Evolutionary conservation across 805 yeast species (phyloP).

Genomic region (Candida lessepsii): DNA sequence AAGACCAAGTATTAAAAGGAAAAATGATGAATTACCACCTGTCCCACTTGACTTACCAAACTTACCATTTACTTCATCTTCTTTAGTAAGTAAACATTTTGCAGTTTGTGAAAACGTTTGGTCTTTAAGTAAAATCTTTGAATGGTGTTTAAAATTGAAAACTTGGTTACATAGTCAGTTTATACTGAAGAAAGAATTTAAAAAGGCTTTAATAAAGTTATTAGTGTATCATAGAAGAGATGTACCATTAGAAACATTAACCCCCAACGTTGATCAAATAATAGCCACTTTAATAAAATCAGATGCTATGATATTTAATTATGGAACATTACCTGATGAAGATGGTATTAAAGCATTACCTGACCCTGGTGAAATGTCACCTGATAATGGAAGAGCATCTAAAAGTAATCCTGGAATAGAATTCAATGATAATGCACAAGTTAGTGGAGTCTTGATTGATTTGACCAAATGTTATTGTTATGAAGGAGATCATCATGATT

Average conservation of each 20-base stretch:
- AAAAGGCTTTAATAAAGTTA: conserved; percentile 50
- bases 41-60: conserved; percentile 51
- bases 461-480: conserved; percentile 48
- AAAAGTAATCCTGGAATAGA: conserved; percentile 16
- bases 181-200: conserved; percentile 52
- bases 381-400: conserved; percentile 13
- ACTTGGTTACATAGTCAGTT: conserved; percentile 53
- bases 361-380: conserved; percentile 2
- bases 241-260: conserved; percentile 49
- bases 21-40: conserved; percentile 37
- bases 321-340: conserved; percentile 14
- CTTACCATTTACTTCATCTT: conserved; percentile 54
- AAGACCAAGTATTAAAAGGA: conserved; percentile 12
- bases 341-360: conserved; percentile 15
- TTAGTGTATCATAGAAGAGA: conserved; percentile 51
- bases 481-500: conserved; percentile 19
- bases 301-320: conserved; percentile 40
- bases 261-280: conserved; percentile 50
- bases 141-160: conserved; percentile 52
- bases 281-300: conserved; percentile 40
- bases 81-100: conserved; percentile 49
- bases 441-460: conserved; percentile 44
- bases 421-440: conserved; percentile 19
- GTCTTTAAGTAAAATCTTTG: conserved; percentile 47
- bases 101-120: conserved; percentile 46